Evolutionary conservation across 2,329 filamentous ascomycete species (phyloP), one percentile per base, ranked within the genome.

Genomic region (Aureobasidium pullulans): DNA sequence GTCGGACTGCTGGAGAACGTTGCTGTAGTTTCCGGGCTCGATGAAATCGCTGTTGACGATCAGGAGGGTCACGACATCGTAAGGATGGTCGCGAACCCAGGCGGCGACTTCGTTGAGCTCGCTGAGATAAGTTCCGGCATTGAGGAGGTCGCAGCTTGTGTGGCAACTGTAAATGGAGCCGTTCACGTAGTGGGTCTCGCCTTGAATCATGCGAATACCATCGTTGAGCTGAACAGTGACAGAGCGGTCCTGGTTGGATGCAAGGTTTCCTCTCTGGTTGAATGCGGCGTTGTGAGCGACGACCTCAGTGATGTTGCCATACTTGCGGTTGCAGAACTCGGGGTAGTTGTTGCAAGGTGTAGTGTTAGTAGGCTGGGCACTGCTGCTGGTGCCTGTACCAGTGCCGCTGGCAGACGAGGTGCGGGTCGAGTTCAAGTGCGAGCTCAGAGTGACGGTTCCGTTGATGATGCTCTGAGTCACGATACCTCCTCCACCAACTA

Each of bases 1-100:
- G 5, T 91, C 91, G 0, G 87, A 85, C 57, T 81, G 76, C 69
- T 88, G 77, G 64, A 96, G 86, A 36, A 84, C 85, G 0, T 79
- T 79, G 6, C 81, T 83, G 71, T 89, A 96, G 61, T 81, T 80
- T 4, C 72, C 73, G 1, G 87, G 77, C 4, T 77, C 75, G n/a
- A 86, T 84, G 69, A 87, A 88, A 74, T 91, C 88, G 67, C 83
- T 86, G 71, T 96, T 96, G 60, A 86, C 90, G 53, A 96, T 85
- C 16, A 96, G 78, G 64, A 96, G 85, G 1, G 90, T 92, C 29
- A 96, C 83, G 1, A 96, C 88, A 64, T 96, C 92, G 74, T 90
- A 93, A 0, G 90, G 91, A 66, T 96, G 85, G 0, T 69, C 66
- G 6, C 81, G 79, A 2, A 96, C 84, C 92, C 92, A 96, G 44